These are phyloP conservation scores for Decorospora gaudefroyi DNA, from an alignment of 2,329 filamentous ascomycete genomes.

Conservation along the genomic window DNA sequence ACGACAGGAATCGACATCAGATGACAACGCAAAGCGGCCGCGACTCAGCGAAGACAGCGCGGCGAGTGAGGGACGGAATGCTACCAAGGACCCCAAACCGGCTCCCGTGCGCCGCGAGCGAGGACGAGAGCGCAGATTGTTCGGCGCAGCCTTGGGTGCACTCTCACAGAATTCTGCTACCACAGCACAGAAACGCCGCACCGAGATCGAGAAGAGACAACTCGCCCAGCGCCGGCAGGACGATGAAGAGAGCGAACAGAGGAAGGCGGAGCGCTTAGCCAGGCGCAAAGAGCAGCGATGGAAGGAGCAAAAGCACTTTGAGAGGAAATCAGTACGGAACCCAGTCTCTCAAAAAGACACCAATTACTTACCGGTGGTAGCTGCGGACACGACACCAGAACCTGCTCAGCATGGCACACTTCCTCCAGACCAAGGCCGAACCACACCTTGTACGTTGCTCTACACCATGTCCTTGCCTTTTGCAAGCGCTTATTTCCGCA, in stretches of 20 bases:
- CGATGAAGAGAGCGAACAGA: conserved; percentile 70
- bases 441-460: conserved; percentile 70
- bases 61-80: conserved; percentile 23
- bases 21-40: conserved; percentile 59
- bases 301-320: conserved; percentile 73
- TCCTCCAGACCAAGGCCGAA: conserved; percentile 70
- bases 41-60: conserved; percentile 50
- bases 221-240: conserved; percentile 75
- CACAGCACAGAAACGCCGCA: conserved; percentile 68
- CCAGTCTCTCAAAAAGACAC: background rate
- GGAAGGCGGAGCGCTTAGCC: conserved; percentile 67
- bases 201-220: conserved; percentile 81
- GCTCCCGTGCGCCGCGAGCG: conserved; percentile 62
- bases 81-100: conserved; percentile 40
- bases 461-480: background rate
- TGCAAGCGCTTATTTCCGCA: conserved; percentile 23
- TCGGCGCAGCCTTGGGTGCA: conserved; percentile 78
- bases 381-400: conserved; percentile 76
- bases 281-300: conserved; percentile 64
- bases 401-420: conserved; percentile 71
- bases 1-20: conserved; percentile 58
- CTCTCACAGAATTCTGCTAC: conserved; percentile 70
- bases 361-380: conserved; percentile 51
- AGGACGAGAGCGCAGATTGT: conserved; percentile 81
- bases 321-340: conserved; percentile 71